Evolutionary conservation across 768 basidiomycete genomes (phyloP).

Genomic region (Lactarius sanguifluus): DNA sequence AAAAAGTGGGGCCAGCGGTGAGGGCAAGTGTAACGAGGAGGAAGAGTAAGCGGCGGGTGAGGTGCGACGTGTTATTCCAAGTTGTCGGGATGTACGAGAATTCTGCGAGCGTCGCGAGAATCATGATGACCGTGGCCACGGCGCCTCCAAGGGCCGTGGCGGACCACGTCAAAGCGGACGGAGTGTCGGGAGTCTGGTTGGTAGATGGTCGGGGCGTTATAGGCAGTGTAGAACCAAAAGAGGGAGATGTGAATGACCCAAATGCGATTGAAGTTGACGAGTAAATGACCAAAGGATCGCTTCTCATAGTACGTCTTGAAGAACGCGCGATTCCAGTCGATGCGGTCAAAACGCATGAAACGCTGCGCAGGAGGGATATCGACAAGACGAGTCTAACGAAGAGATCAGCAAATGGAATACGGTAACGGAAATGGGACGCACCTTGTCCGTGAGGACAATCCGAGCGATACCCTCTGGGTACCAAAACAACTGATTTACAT

Average conservation of each 20-base stretch:
- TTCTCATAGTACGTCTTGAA: conserved; percentile 99
- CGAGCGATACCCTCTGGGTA: conserved; percentile 97
- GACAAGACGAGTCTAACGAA: conserved; percentile 74
- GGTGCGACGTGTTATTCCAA: conserved; percentile 98
- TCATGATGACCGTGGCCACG: conserved; percentile 96
- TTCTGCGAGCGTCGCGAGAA: conserved; percentile 88
- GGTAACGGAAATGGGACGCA: conserved; percentile 33
- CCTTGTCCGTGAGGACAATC: conserved; percentile 88
- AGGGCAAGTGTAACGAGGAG: conserved; percentile 86
- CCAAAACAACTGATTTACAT: conserved; percentile 99
- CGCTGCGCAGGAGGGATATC: conserved; percentile 89
- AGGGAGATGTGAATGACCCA: conserved; percentile 97
- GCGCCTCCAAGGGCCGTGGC: conserved; percentile 93
- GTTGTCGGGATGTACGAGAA: conserved; percentile 98
- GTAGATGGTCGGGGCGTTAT: conserved; percentile 88
- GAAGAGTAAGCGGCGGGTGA: conserved; percentile 88
- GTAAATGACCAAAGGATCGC: conserved; percentile 92
- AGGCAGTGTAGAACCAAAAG: conserved; percentile 96
- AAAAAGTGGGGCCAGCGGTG: conserved; percentile 92
- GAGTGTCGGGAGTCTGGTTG: conserved; percentile 49
- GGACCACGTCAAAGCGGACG: conserved; percentile 86
- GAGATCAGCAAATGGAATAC: neutral
- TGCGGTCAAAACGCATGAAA: conserved; percentile 93
- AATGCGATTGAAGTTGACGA: conserved; percentile 99
- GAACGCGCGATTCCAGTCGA: conserved; percentile 82